Evolutionary conservation across 73 alveolate species (phyloP).

Genomic region (Paramecium octaurelia): DNA sequence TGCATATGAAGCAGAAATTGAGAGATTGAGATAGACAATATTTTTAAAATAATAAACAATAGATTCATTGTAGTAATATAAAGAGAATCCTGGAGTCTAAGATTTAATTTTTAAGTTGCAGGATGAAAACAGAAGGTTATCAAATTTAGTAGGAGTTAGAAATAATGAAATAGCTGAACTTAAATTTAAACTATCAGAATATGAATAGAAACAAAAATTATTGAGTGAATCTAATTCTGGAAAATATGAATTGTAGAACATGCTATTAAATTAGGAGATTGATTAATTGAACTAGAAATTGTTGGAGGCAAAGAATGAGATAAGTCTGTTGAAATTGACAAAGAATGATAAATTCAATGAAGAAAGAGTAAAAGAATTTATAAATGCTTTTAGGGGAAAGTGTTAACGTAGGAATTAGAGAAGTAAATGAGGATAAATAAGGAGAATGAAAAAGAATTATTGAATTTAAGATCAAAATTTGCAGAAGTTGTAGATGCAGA

Average conservation of each 20-base stretch:
- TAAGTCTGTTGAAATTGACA: neutral
- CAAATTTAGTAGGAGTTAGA: neutral
- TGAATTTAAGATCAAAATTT: neutral
- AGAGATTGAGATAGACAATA: slow-evolving; percentile 1
- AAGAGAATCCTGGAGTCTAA: neutral
- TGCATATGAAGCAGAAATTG: slow-evolving; percentile 30
- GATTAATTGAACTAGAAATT: neutral
- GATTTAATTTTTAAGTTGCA: neutral
- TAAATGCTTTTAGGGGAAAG: neutral
- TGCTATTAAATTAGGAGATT: neutral
- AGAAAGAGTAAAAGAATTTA: neutral
- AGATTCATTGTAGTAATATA: neutral
- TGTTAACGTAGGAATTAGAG: slow-evolving; percentile 31
- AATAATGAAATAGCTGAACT: slow-evolving; percentile 30
- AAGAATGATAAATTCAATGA: slow-evolving; percentile 35
- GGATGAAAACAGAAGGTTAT: slow-evolving; percentile 29
- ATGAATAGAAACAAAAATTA: neutral
- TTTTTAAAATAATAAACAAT: neutral
- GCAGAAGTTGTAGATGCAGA: slow-evolving; percentile 10
- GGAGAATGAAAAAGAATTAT: slow-evolving; percentile 33
- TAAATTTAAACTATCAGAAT: slow-evolving; percentile 2
- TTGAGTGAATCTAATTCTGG: neutral
- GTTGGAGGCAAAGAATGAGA: neutral
- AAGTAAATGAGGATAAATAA: neutral
- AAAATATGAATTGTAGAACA: neutral